Evolutionary conservation across 768 basidiomycete species (phyloP), one percentile per base, ranked within the genome.

Genomic region (Suillus ampliporus): DNA sequence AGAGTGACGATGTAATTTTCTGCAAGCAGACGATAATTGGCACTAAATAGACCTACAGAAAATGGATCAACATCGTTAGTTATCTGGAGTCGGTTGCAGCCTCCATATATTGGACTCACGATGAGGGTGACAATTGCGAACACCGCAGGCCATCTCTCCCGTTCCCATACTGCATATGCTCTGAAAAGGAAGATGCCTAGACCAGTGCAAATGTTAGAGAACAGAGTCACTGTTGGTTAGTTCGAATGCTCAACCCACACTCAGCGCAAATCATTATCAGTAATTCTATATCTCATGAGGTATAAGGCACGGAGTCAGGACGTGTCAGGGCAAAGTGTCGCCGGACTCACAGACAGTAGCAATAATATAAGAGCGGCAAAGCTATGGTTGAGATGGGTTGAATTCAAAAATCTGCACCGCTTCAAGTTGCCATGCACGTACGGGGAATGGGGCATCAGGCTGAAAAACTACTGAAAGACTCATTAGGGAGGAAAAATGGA

Each of bases 361-460:
- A 23, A 40, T 19, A 13, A 40, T 26, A 28, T 56, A 56, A 40
- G 54, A 40, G 15, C 54, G 40, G 34, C 54, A 56, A 56, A 28
- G 17, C 54, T 56, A 40, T 40, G 2, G 19, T 56, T 28, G 23
- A 2, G 17, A 56, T 40, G 17, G 4, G 38, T 28, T 26, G 6
- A 28, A 28, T 56, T 56, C 11, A 1, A 40, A 28, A 1, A 5
- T 19, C 9, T 44, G 19, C 4, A n/a, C 9, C 9, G n/a, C 43
- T 31, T 31, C 31, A 31, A 31, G 19, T 40, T 19, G 8, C n/a
- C n/a, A n/a, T n/a, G n/a, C n/a, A 19, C 43, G n/a, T 44, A 44
- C 43, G 5, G n/a, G 19, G 7, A 9, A 21, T 10, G 43, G n/a
- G n/a, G 43, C n/a, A 21, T 44, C n/a, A 14, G 8, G 43, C 10